Evolutionary conservation across 805 yeast species (phyloP).

Genomic region (Helenozyma rhizophorensis): DNA sequence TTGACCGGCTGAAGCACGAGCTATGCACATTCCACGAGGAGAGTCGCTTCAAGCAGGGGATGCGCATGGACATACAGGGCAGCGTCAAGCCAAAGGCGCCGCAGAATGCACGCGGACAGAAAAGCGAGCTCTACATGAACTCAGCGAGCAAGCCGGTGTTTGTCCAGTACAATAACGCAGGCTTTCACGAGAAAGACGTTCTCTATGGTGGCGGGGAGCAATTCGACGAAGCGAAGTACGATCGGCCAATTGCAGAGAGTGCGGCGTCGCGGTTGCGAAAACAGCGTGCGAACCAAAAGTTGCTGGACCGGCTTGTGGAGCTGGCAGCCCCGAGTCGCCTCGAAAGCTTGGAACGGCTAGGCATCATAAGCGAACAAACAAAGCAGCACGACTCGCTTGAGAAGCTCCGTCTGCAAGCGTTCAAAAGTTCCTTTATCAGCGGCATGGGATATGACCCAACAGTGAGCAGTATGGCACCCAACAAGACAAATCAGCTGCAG

Average conservation of each 20-base stretch:
- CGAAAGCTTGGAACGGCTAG: constrained; percentile 12
- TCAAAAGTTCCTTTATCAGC: constrained; percentile 35
- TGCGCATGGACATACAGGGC: constrained; percentile 72
- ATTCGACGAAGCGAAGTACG: constrained; percentile 15
- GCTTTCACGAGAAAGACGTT: constrained; percentile 11
- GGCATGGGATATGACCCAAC: constrained; percentile 55
- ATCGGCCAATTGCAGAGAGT: constrained; percentile 14
- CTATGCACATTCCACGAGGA: constrained; percentile 76
- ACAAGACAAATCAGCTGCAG: constrained; percentile 5
- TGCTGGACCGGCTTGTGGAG: constrained; percentile 11
- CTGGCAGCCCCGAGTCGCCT: constrained; percentile 10
- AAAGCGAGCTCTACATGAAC: constrained; percentile 15
- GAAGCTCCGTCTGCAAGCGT: constrained; percentile 26
- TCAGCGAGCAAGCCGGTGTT: constrained; percentile 19
- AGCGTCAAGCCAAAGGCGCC: constrained; percentile 56
- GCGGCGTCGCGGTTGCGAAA: constrained; percentile 14
- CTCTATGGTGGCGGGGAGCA: constrained; percentile 16
- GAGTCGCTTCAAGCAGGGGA: constrained; percentile 44
- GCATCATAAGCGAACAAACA: constrained; percentile 16
- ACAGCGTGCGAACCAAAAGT: constrained; percentile 13
- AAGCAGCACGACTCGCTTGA: constrained; percentile 8
- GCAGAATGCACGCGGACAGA: constrained; percentile 29
- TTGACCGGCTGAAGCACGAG: constrained; percentile 48
- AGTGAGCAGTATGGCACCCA: constrained; percentile 2
- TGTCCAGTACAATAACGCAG: constrained; percentile 14